Conservation (phyloP, 352 stramenopile genomes). For the Phytophthora litchii region DNA sequence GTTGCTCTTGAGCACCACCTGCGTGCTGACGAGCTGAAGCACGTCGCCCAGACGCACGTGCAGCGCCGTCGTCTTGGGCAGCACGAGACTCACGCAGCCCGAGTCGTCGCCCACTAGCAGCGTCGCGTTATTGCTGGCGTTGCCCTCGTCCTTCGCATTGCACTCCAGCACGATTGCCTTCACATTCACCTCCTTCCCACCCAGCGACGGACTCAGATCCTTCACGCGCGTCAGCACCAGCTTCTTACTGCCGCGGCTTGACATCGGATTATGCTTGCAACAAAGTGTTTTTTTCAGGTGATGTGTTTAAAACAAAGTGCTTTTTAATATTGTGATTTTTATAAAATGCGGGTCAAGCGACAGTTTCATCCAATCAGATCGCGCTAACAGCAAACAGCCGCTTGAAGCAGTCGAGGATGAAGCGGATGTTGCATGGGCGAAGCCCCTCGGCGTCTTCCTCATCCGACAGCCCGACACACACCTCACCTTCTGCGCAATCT, state of each 20-base stretch:
- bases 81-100: conserved; percentile 78
- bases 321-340: too few relatives aligned
- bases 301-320: neutral
- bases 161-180: conserved; percentile 86
- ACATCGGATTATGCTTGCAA: too few relatives aligned
- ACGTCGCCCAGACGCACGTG: conserved; percentile 81
- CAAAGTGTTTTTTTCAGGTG: neutral
- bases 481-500: neutral
- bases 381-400: conserved; percentile 2
- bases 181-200: conserved; percentile 67
- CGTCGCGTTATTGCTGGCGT: conserved; percentile 79
- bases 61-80: conserved; percentile 69
- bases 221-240: conserved; percentile 66
- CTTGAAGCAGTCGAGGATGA: conserved; percentile 43
- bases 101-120: conserved; percentile 85
- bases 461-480: conserved; percentile 11
- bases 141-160: conserved; percentile 82
- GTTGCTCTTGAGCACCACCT: conserved; percentile 81
- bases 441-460: conserved; percentile 16
- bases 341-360: too few relatives aligned
- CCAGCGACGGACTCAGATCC: conserved; percentile 67
- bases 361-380: conserved; percentile 4
- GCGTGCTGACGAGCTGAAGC: conserved; percentile 64
- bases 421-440: conserved; percentile 60
- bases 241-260: conserved; percentile 55